Conservation (phyloP, 768 basidiomycete genomes). For the Solioccasus polychromus region DNA sequence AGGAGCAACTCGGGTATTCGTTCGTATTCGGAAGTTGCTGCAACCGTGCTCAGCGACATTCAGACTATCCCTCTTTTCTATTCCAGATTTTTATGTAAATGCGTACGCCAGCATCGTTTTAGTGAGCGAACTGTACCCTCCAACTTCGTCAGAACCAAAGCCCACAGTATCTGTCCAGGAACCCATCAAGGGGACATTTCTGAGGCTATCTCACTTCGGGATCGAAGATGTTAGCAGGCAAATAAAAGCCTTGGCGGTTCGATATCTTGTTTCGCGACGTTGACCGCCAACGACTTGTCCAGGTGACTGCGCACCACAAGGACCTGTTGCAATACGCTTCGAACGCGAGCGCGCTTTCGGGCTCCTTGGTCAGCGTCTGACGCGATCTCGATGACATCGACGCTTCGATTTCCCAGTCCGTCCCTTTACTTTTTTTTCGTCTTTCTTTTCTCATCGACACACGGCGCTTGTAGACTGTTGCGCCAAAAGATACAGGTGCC, state of each 20-base stretch:
- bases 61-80: slow-evolving; percentile 80
- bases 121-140: slow-evolving; percentile 74
- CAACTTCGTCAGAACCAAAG: slow-evolving; percentile 25
- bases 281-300: neutral
- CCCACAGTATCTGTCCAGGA: slow-evolving; percentile 38
- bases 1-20: too few species aligned
- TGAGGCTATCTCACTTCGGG: slow-evolving; percentile 78
- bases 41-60: slow-evolving; percentile 2
- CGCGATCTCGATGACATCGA: slow-evolving; percentile 73
- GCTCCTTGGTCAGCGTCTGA: slow-evolving; percentile 64
- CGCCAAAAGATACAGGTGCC: slow-evolving; percentile 84
- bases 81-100: slow-evolving; percentile 76
- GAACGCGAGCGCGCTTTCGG: slow-evolving; percentile 65
- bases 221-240: slow-evolving; percentile 95
- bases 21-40: too few species aligned
- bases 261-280: neutral
- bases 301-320: slow-evolving; percentile 85
- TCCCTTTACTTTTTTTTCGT: neutral
- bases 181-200: slow-evolving; percentile 79
- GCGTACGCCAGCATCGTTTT: slow-evolving; percentile 91
- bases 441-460: neutral
- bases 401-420: slow-evolving; percentile 72
- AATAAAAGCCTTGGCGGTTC: slow-evolving; percentile 75
- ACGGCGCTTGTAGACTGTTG: slow-evolving; percentile 51
- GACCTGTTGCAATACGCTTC: slow-evolving; percentile 78